Base-by-base conservation (phyloP, 495 filamentous ascomycete species). In the Cercophora sp. region DNA sequence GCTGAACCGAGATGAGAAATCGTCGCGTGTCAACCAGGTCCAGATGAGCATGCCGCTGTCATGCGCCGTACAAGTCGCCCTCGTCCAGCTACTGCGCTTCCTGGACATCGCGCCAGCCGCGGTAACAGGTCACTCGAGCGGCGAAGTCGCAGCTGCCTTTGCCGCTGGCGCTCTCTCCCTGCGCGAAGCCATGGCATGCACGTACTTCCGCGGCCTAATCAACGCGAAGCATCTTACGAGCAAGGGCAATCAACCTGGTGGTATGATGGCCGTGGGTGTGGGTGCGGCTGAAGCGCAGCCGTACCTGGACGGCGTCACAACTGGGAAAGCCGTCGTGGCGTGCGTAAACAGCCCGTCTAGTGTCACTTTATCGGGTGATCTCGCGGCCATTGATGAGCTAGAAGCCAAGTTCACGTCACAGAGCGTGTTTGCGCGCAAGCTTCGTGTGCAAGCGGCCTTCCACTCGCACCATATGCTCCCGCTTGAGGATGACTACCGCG, bases 41-140 rank as follows among this genome's bases (percentile, higher is more conserved):
- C 64, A 43, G 2, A 4, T 79, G 0, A 69, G 70, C 0, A 77
- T 78, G 48, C 74, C 80, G 0, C 26, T 78, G 1, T 75, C 71
- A 24, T 74, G 74, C 4, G 70, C 72, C 2, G 11, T 79, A 1
- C 74, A 79, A 39, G 62, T 80, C n/a, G 41, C 66, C 0, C 52
- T 82, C 1, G 71, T 79, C 0, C 64, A 77, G 3, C 46, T 83
- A 1, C 56, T 84, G 0, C 16, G 16, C 24, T 42, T 20, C 16
- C 24, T 15, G 39, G 24, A 42, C 24, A 20, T 42, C 16, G 18
- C n/a, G 20, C 39, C 39, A 20, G 39, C 20, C 16, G 24, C 16
- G 39, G 76, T 83, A 0, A 68, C 81, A 2, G 82, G 82, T 16
- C 81, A 85, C 55, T 83, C 79, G 0, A 76, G 70, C 41, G 82